Base-by-base conservation (phyloP, 352 stramenopile species). In the Globisporangium paddicum region DNA sequence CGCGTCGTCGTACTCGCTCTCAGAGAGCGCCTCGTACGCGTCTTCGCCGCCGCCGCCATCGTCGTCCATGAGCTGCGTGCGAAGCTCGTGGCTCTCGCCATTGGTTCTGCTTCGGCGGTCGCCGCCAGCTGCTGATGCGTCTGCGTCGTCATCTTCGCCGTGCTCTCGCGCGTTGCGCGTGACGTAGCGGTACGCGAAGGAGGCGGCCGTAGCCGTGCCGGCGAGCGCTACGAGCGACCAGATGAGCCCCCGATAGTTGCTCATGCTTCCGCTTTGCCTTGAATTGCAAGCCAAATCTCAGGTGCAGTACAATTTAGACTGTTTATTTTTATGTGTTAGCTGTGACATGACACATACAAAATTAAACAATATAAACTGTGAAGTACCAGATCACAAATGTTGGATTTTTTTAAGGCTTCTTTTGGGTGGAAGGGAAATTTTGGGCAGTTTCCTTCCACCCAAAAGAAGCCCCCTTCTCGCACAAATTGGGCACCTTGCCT, bases 211-310 rank as follows among this genome's bases (percentile, higher is more conserved):
- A 41, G 77, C 79, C 28, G 79, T 86, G 47, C 84, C 84, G 1
- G 80, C 79, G 53, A 90, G 78, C 10, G 77, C 84, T 62, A 79
- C 73, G 26, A 87, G 51, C 55, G 82, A 83, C 79, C 71, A 88
- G 30, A 90, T 50, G 58, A 79, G 77, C n/a, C 76, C 79, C 10
- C 71, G 68, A 37, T 77, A 82, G 51, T 72, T 82, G 35, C 66
- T 59, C 68, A 79, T 75, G 2, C 14, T 56, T 37, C 26, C 3
- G 30, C 5, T 45, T 23, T n/a, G 25, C 21, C 11, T 21, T 41
- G 35, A 32, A 6, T 3, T 32, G 28, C 28, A 32, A 32, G 6
- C 3, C 28, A 32, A 32, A 32, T n/a, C n/a, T n/a, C n/a, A n/a
- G n/a, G n/a, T n/a, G n/a, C n/a, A n/a, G n/a, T n/a, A n/a, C n/a